Evolutionary conservation across 495 filamentous ascomycete species (phyloP), one percentile per base, ranked within the genome.

Genomic region (Hypoxylon trugodes): DNA sequence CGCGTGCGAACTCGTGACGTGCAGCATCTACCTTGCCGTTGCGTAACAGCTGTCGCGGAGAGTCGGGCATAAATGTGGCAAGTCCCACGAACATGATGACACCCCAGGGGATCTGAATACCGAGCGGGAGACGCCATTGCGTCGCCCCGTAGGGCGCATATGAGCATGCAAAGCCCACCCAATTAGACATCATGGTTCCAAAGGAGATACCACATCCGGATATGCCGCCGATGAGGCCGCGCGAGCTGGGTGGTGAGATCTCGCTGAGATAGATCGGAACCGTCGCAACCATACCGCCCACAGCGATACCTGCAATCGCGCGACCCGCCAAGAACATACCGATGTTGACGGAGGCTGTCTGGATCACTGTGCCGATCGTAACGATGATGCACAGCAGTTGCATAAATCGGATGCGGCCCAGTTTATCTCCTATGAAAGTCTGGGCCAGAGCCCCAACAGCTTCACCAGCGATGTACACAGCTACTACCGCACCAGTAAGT

Each of bases 401-500:
- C 84, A 87, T 87, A 64, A 86, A 85, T 0, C 82, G 77, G 36
- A 84, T 81, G 30, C 84, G 82, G 25, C 84, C 84, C 6, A 87
- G 77, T 66, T 66, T 79, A 55, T 87, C 84, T 16, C 77, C 84
- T 41, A 85, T 70, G 13, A 81, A 74, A 6, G 79, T 84, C 61
- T 87, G 83, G 0, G 73, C 74, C 10, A 86, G 41, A 6, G 83
- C 81, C 15, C 84, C 84, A 10, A 78, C 70, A 16, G 82, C 80
- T 68, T 86, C 83, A 37, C 84, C 84, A 8, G 84, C 84, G 53
- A 86, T 86, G 56, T 87, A 86, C 13, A 85, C 81, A n/a, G 83
- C 76, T 12, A 84, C 83, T 66, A 84, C 83, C n/a, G 84, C 82
- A 58, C 84, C 84, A n/a, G 81, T 84, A 4, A 85, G 65, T 0